These are phyloP conservation scores for Pichia occidentalis DNA, from an alignment of 805 yeast species.

Conservation along the genomic window DNA sequence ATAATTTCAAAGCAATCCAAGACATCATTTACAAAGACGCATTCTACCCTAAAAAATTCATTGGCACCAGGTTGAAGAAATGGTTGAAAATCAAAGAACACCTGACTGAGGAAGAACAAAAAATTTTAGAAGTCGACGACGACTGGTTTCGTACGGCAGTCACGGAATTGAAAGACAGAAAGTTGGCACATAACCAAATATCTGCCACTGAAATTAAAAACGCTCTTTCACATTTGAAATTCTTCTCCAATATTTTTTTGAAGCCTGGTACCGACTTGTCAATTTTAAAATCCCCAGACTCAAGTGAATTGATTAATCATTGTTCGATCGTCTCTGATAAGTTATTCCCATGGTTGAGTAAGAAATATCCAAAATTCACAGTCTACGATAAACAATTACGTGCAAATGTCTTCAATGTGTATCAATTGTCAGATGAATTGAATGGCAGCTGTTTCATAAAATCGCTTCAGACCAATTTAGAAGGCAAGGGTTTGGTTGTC, in stretches of 20 bases:
- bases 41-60: conserved; percentile 24
- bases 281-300: conserved; percentile 2
- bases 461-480: conserved; percentile 24
- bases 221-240: conserved; percentile 22
- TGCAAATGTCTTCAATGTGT: conserved; percentile 11
- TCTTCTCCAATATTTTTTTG: conserved; percentile 23
- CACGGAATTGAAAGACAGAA: conserved; percentile 17
- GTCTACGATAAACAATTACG: conserved; percentile 27
- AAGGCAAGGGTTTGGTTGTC: conserved; percentile 50
- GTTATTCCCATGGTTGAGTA: conserved; percentile 39
- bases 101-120: conserved; percentile 21
- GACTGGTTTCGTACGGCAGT: conserved; percentile 19
- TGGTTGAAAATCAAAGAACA: conserved; percentile 26
- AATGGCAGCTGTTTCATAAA: conserved; percentile 25
- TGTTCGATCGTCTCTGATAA: conserved; percentile 19
- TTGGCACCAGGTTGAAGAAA: conserved; percentile 21
- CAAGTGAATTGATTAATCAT: conserved; percentile 6
- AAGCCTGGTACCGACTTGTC: conserved; percentile 6
- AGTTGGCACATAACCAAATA: conserved; percentile 21
- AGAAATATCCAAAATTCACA: conserved; percentile 33
- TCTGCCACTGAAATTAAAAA: conserved; percentile 23
- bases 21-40: conserved; percentile 27
- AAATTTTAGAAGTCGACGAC: conserved; percentile 20
- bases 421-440: conserved; percentile 4
- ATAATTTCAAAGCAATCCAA: conserved; percentile 24